Base-by-base conservation (phyloP, 2,329 filamentous ascomycete genomes). In the Orbilia oligospora region DNA sequence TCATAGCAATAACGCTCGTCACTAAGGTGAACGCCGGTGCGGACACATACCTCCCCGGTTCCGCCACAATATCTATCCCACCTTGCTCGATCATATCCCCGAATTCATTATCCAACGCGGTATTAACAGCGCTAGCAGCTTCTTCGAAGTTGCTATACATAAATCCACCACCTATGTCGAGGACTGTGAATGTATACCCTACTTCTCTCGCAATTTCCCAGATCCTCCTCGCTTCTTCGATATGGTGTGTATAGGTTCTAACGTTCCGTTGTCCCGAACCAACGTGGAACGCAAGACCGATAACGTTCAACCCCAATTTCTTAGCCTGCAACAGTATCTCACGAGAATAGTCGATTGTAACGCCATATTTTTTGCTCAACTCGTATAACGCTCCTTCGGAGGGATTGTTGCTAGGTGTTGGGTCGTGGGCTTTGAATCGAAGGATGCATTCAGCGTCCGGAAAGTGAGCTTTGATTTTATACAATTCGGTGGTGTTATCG, bases 101-200 rank as follows among this genome's bases (percentile, higher is more conserved):
- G 63, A 78, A 78, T 20, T 78, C 75, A 18, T 1, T 16, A 16
- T 78, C 68, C 27, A 78, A n/a, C 16, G 53, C 53, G 4, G n/a
- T 18, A 24, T 65, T 33, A 16, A 78, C 48, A 8, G 33, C 44
- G 9, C 20, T 36, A 22, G 75, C 68, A 14, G 68, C 68, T 1
- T 56, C 36, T 18, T 78, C 75, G 22, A 78, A 78, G 16, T 46
- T 69, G 22, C 64, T 61, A 41, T 78, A 64, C 55, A 72, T 64
- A 16, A 78, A 78, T 8, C 75, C 75, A 14, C 75, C 75, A 2
- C 75, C 75, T 16, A 78, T 78, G 56, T 78, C 75, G 2, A 78
- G 51, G 8, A 78, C 12, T 0, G 41, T 72, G 36, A 78, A 72
- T n/a, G 9, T 41, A 72, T 64, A 71, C 16, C 75, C 75, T 8